phyloP scores from a whole-genome alignment of 192 early-diverging fungal species.

The Gaertneriomyces semiglobifer region DNA sequence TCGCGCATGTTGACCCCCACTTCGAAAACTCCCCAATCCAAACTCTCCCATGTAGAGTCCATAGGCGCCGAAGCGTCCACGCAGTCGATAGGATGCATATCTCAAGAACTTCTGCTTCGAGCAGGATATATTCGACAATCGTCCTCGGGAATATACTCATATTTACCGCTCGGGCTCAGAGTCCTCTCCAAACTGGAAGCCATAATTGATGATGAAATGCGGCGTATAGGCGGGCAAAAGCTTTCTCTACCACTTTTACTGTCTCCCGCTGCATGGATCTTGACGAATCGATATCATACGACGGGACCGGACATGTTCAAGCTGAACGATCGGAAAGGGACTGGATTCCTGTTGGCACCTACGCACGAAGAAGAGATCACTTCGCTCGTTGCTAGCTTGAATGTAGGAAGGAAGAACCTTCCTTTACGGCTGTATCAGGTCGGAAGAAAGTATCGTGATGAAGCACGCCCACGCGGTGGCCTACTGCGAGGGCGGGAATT shows the following conservation, averaged over 20 bases:
- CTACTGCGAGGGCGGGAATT: constrained; percentile 85
- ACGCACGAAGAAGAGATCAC: constrained; percentile 96
- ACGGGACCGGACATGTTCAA: constrained; percentile 73
- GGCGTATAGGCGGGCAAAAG: constrained; percentile 68
- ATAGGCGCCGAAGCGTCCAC: no score
- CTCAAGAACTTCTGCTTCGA: constrained; percentile 50
- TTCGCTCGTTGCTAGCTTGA: constrained; percentile 59
- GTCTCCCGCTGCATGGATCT: constrained; percentile 68
- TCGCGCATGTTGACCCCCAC: no score
- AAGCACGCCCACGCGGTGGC: constrained; percentile 76
- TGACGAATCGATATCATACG: constrained; percentile 73
- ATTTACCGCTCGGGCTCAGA: constrained; percentile 78
- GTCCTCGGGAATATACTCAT: constrained; percentile 75
- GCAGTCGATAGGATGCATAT: no score
- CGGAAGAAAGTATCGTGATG: constrained; percentile 76
- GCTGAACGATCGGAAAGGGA: constrained; percentile 71
- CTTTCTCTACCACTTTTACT: constrained; percentile 68
- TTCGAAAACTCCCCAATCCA: no score
- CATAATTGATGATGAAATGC: constrained; percentile 82
- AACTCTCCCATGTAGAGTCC: no score
- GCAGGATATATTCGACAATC: constrained; percentile 79
- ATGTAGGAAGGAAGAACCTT: constrained; percentile 67
- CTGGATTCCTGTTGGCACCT: constrained; percentile 70
- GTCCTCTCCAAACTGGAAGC: constrained; percentile 70
- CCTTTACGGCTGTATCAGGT: constrained; percentile 82